Evolutionary conservation across 2,329 filamentous ascomycete genomes (phyloP).

Genomic region (Epichloe gansuensis): DNA sequence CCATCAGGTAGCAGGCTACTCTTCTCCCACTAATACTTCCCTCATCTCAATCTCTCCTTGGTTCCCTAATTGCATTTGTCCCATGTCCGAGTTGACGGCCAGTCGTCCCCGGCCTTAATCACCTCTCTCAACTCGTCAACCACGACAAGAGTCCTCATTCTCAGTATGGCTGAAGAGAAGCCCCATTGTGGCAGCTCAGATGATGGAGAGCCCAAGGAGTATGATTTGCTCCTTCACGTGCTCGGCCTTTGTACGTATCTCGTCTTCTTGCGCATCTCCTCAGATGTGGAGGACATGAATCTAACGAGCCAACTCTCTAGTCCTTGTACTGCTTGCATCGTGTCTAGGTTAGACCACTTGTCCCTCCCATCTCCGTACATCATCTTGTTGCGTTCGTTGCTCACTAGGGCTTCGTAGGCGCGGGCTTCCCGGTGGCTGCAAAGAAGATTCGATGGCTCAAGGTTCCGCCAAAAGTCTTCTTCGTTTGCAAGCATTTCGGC

Average conservation of each 20-base stretch:
- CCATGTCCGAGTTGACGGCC: too few relatives aligned
- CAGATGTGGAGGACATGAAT: neutral
- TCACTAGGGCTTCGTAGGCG: slow-evolving; percentile 18
- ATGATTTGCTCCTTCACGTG: slow-evolving; percentile 17
- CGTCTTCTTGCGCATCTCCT: neutral
- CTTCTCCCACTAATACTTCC: too few relatives aligned
- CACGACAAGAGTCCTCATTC: too few relatives aligned
- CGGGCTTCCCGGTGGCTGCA: slow-evolving; percentile 39
- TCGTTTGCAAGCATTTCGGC: slow-evolving; percentile 54
- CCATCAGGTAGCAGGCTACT: too few relatives aligned
- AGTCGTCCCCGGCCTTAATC: too few relatives aligned
- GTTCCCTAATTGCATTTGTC: too few relatives aligned
- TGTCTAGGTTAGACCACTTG: slow-evolving; percentile 12
- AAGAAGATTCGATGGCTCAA: slow-evolving; percentile 47
- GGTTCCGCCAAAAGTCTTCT: slow-evolving; percentile 44
- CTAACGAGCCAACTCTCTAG: slow-evolving; percentile 6
- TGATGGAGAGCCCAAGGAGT: slow-evolving; percentile 7
- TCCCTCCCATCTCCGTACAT: neutral
- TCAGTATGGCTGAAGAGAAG: slow-evolving; percentile 8
- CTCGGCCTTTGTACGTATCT: slow-evolving; percentile 18
- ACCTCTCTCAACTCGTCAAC: too few relatives aligned
- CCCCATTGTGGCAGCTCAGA: slow-evolving; percentile 17
- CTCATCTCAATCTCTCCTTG: too few relatives aligned
- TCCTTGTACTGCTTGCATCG: slow-evolving; percentile 17
- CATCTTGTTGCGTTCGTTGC: neutral